Percentiles rank a stretch among this genome's conserved stretches.
phyloP scores from a whole-genome alignment of 2,329 filamentous ascomycete species.

The Rutstroemia sp. region DNA sequence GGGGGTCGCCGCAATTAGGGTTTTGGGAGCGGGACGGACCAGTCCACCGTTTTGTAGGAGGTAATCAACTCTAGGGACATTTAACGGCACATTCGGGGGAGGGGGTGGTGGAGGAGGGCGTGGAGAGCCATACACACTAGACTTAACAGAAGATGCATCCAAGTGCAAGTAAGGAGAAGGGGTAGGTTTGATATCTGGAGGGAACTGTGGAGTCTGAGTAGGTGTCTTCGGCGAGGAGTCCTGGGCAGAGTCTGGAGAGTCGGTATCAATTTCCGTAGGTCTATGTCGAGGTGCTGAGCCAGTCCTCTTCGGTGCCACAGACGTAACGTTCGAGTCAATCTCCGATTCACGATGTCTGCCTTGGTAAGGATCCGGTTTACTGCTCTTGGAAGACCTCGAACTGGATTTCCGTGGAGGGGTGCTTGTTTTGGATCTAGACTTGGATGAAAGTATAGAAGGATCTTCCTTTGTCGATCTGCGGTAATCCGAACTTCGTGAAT shows the following conservation, averaged over 20 bases:
- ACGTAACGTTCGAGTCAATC: conserved; percentile 33
- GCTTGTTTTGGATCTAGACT: conserved; percentile 51
- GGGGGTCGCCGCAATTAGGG: conserved; percentile 60
- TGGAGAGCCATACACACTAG: conserved; percentile 26
- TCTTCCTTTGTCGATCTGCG: conserved; percentile 32
- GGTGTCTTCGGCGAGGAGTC: conserved; percentile 55
- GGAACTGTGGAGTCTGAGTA: conserved; percentile 45
- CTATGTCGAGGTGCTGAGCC: conserved; percentile 29
- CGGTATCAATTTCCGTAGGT: conserved; percentile 22
- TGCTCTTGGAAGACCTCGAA: conserved; percentile 11
- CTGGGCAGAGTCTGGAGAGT: conserved; percentile 39
- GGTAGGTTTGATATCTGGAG: conserved; percentile 25
- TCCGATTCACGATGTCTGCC: conserved; percentile 24
- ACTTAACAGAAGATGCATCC: conserved; percentile 29
- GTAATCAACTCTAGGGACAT: conserved; percentile 83
- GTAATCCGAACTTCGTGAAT: conserved; percentile 32
- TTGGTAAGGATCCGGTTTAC: conserved; percentile 29
- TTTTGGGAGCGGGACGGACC: conserved; percentile 61
- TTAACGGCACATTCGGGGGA: conserved; percentile 46
- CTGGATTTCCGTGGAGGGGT: conserved; percentile 37
- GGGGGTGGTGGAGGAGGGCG: conserved; percentile 68
- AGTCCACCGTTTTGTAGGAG: conserved; percentile 84
- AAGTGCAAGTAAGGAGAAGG: conserved; percentile 29
- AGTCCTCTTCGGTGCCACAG: conserved; percentile 34
- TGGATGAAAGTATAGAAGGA: conserved; percentile 44